Evolutionary conservation across 768 basidiomycete species (phyloP).

Genomic region (Hirschioporus abietinus): DNA sequence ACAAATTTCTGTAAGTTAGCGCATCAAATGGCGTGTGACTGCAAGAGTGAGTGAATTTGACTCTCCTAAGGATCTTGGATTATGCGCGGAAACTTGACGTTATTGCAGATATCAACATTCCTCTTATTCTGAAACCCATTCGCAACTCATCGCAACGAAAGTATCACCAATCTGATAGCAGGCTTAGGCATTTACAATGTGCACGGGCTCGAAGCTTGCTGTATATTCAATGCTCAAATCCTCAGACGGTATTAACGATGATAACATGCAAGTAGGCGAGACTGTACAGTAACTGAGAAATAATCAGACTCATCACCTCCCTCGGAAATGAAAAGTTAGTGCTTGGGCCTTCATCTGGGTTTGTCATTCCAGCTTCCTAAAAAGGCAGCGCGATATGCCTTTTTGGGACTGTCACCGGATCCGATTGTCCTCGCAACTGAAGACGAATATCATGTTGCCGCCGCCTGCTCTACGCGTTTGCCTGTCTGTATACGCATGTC

Average conservation of each 20-base stretch:
- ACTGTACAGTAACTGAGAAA: too few species aligned
- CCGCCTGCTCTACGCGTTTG: background rate
- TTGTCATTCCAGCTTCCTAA: background rate
- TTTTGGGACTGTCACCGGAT: background rate
- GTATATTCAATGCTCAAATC: background rate
- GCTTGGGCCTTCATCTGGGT: background rate
- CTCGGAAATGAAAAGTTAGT: background rate
- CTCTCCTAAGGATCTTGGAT: too few species aligned
- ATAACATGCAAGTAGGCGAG: background rate
- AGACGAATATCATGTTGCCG: background rate
- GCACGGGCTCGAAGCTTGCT: background rate
- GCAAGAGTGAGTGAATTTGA: too few species aligned
- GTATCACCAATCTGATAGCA: background rate
- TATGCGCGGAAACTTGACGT: too few species aligned
- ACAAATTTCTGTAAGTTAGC: too few species aligned
- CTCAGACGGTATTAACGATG: background rate
- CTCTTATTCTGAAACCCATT: too few species aligned
- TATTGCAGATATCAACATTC: too few species aligned
- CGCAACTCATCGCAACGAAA: background rate
- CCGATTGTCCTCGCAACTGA: background rate
- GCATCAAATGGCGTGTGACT: too few species aligned
- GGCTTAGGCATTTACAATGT: background rate
- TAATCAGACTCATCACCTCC: background rate
- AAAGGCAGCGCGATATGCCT: background rate
- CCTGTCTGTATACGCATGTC: background rate